A percentile compares a stretch with the other conserved stretches of the same genome.
Conservation (phyloP, 106 monocot species). For the Ottelia alismoides region DNA sequence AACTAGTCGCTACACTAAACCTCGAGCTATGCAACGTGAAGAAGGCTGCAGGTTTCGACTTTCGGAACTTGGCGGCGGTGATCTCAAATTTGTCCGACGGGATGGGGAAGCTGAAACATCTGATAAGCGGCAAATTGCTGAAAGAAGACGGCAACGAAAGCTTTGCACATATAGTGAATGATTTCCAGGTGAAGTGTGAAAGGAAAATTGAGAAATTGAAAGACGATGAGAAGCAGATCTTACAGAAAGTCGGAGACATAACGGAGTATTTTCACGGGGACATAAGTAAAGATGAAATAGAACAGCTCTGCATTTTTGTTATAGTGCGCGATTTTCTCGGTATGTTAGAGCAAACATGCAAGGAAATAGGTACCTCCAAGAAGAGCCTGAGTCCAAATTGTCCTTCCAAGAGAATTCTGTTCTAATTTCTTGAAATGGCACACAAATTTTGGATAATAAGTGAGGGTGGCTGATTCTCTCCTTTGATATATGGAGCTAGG, state of each 20-base stretch:
- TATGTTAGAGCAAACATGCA: too few species aligned
- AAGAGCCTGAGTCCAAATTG: too few species aligned
- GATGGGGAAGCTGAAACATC: constrained; percentile 30
- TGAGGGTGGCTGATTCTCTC: too few species aligned
- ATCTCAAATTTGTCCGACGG: constrained; percentile 41
- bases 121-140: constrained; percentile 1
- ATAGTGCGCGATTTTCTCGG: constrained; percentile 47
- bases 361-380: too few species aligned
- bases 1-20: constrained; percentile 41
- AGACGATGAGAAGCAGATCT: constrained; percentile 23
- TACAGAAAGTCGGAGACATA: constrained; percentile 48
- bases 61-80: constrained; percentile 41
- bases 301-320: constrained; percentile 54
- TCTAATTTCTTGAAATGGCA: too few species aligned
- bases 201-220: constrained; percentile 31
- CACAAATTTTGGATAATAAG: too few species aligned
- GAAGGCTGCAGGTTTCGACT: constrained; percentile 54
- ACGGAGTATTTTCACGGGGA: constrained; percentile 77
- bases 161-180: constrained; percentile 27
- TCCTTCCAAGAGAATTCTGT: too few species aligned
- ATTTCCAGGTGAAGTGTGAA: constrained; percentile 25
- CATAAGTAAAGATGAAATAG: constrained; percentile 47
- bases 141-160: constrained; percentile 9
- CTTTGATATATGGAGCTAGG: too few species aligned
- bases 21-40: constrained; percentile 61